These are phyloP conservation scores for Penicillium herquei DNA, from an alignment of 495 filamentous ascomycete genomes.

Conservation along the genomic window DNA sequence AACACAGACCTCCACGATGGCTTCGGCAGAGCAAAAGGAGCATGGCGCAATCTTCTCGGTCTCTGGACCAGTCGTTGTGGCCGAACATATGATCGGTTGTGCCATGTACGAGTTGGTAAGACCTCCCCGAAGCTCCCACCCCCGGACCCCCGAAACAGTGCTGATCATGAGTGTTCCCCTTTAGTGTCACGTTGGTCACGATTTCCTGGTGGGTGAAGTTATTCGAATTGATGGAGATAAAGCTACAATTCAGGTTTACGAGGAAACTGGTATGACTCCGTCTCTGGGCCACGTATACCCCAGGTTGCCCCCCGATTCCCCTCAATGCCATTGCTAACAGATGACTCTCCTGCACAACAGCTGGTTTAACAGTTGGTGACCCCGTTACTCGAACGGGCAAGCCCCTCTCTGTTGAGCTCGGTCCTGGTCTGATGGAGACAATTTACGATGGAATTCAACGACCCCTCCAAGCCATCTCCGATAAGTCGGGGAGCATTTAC, in stretches of 20 bases:
- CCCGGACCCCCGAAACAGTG: conserved; percentile 4
- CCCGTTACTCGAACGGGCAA: conserved; percentile 88
- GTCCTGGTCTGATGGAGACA: conserved; percentile 95
- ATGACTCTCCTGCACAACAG: conserved; percentile 40
- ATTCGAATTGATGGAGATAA: conserved; percentile 96
- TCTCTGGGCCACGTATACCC: conserved; percentile 11
- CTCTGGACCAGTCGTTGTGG: conserved; percentile 86
- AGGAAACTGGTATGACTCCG: conserved; percentile 78
- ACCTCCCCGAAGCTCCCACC: conserved; percentile 11
- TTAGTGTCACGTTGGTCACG: conserved; percentile 86
- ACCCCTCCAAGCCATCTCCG: conserved; percentile 80
- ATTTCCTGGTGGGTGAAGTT: conserved; percentile 89
- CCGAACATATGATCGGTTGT: conserved; percentile 98
- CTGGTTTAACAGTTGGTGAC: conserved; percentile 94
- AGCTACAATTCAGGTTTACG: conserved; percentile 97
- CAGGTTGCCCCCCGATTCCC: conserved; percentile 3
- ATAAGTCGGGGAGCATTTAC: conserved; percentile 80
- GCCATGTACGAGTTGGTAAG: conserved; percentile 98
- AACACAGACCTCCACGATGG: conserved; percentile 54
- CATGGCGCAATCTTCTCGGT: conserved; percentile 56
- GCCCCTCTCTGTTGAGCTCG: conserved; percentile 94
- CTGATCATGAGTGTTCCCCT: conserved; percentile 3
- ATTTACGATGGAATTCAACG: conserved; percentile 99
- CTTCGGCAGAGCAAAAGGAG: conserved; percentile 53
- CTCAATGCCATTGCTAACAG: conserved; percentile 21